A percentile compares a stretch with the other conserved stretches of the same genome.
Evolutionary conservation across 2,329 filamentous ascomycete species (phyloP).

Genomic region (Dactylella cylindrospora): DNA sequence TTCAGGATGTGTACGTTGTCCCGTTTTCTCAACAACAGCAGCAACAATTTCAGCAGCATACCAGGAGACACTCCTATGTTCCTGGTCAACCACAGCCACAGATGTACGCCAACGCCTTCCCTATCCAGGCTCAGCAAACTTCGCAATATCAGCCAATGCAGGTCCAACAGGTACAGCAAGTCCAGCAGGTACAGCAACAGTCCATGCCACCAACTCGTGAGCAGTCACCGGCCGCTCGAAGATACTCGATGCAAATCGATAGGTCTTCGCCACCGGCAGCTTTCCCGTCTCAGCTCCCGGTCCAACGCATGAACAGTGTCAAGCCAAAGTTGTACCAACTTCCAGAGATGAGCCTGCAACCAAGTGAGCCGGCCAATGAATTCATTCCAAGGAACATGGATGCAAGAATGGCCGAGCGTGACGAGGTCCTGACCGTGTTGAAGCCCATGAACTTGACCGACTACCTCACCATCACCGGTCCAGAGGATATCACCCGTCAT

Average conservation of each 20-base stretch:
- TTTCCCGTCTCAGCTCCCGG: constrained; percentile 34
- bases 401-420: constrained; percentile 16
- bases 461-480: constrained; percentile 42
- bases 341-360: constrained; percentile 30
- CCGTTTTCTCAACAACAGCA: constrained; percentile 40
- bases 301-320: constrained; percentile 38
- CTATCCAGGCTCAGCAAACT: constrained; percentile 19
- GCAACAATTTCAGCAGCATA: constrained; percentile 5
- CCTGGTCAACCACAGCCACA: constrained; percentile 22
- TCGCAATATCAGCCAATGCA: constrained; percentile 26
- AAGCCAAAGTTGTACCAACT: constrained; percentile 39
- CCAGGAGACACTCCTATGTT: constrained; percentile 37
- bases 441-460: constrained; percentile 41
- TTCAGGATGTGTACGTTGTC: constrained; percentile 40
- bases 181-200: constrained; percentile 20
- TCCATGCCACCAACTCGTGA: constrained; percentile 22
- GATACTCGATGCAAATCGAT: constrained; percentile 36
- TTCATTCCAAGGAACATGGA: constrained; percentile 42
- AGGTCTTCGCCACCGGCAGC: constrained; percentile 26
- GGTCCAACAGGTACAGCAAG: constrained; percentile 14
- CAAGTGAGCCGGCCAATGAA: constrained; percentile 27
- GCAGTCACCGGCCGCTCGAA: constrained; percentile 35
- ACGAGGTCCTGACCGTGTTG: constrained; percentile 30
- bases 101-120: constrained; percentile 37
- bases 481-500: constrained; percentile 42